Base-by-base conservation (phyloP, 2,329 filamentous ascomycete genomes). In the Catunica adiposa region DNA sequence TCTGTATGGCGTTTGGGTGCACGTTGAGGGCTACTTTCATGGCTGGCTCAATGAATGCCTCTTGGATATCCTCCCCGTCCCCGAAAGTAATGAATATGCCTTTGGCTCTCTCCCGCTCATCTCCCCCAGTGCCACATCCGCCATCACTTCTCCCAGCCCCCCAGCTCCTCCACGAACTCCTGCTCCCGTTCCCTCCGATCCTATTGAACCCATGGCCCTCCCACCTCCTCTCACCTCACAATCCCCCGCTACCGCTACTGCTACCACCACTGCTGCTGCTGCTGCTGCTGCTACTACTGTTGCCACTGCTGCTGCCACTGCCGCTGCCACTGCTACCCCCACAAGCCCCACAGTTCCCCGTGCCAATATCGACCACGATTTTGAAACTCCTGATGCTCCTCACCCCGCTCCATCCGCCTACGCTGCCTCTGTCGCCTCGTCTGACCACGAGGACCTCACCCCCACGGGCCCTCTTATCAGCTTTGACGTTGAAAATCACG, bases 401-500 rank as follows among this genome's bases (percentile, higher is more conserved):
- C 5, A 34, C 29, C 11, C 29, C 11, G 29, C 11, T 11, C 29
- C 40, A 38, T 5, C n/a, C n/a, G 5, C 40, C 40, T 44, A 17
- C 15, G 15, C 40, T 17, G 11, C 40, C 40, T 44, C 40, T 7
- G n/a, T 17, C 11, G 20, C 40, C 20, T n/a, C 40, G 2, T 22
- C 40, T n/a, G 14, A 15, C 20, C 40, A 8, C 15, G 15, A n/a
- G 15, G 25, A 20, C 25, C 15, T 1, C 11, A 31, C n/a, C 17
- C 48, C 26, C 25, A 17, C 48, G 48, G 48, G 55, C 73, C 79
- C 77, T 0, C 66, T 80, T 3, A 79, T 81, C 53, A 79, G 75
- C 60, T 80, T 81, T 56, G 78, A 81, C 56, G 76, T 80, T 26
- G 78, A 81, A 59, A 73, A 77, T 0, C 74, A 71, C 2, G 77